Percentiles rank a stretch among this genome's conserved stretches.
phyloP scores from a whole-genome alignment of 345 rosid genomes.

The Eutrema yunnanense region DNA sequence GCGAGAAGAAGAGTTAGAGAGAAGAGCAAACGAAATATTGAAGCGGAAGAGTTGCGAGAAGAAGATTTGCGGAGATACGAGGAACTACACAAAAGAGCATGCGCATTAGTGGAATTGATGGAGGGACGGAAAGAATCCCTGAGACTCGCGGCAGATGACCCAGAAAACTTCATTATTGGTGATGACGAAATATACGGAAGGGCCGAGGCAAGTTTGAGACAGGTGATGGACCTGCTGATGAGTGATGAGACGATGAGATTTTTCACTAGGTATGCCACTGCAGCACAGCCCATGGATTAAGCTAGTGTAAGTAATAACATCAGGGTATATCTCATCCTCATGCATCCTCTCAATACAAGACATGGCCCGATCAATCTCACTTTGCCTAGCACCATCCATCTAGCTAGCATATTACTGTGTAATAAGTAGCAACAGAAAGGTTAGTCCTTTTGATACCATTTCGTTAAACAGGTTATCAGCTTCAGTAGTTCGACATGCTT shows the following conservation, averaged over 20 bases:
- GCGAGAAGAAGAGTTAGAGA: no score
- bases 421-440: slow-evolving; percentile 74
- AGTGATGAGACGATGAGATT: background rate
- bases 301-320: slow-evolving; percentile 69
- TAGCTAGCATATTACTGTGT: slow-evolving; percentile 38
- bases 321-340: slow-evolving; percentile 50
- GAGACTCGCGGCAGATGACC: no score
- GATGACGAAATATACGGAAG: no score
- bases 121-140: no score
- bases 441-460: slow-evolving; percentile 56
- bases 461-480: slow-evolving; percentile 54
- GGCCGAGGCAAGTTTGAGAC: no score
- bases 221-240: no score
- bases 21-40: no score
- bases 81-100: no score
- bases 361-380: slow-evolving; percentile 46
- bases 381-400: slow-evolving; percentile 79
- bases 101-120: no score
- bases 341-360: slow-evolving; percentile 50
- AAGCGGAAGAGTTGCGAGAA: no score
- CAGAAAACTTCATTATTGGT: no score
- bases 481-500: slow-evolving; percentile 51
- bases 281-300: slow-evolving; percentile 63
- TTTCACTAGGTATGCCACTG: slow-evolving; percentile 65
- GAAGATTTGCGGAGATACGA: no score